Evolutionary conservation across 192 early-diverging fungal species (phyloP).

Genomic region (Backusella westeae): DNA sequence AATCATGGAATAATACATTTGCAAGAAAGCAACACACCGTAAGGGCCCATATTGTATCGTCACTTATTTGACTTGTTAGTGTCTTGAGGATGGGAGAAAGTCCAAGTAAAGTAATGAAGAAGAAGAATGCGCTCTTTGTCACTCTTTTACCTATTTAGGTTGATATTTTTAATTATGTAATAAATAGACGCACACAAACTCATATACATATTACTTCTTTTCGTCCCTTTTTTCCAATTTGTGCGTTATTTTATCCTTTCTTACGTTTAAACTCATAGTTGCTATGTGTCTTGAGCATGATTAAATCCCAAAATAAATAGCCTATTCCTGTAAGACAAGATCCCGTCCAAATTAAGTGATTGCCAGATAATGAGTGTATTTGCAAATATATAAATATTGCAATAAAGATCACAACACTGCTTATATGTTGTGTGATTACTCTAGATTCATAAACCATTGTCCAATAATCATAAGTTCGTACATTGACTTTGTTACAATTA

Average conservation of each 20-base stretch:
- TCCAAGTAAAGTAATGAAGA: conserved; percentile 75
- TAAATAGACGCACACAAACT: not conserved
- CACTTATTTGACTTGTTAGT: conserved; percentile 84
- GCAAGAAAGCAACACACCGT: conserved; percentile 78
- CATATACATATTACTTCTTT: not conserved
- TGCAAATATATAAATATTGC: conserved; percentile 82
- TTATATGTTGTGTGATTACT: conserved; percentile 84
- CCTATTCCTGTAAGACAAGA: conserved; percentile 56
- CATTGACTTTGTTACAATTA: conserved; percentile 58
- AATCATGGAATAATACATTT: conserved; percentile 92
- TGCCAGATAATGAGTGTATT: conserved; percentile 49
- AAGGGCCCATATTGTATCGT: conserved; percentile 94
- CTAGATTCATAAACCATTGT: conserved; percentile 70
- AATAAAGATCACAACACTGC: conserved; percentile 84
- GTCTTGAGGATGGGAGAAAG: conserved; percentile 91
- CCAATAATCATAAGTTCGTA: conserved; percentile 82
- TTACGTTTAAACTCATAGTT: conserved; percentile 47
- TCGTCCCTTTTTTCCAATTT: not conserved
- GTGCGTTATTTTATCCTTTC: not conserved
- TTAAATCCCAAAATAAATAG: conserved; percentile 72
- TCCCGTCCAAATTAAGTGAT: conserved; percentile 57
- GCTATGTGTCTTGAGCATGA: conserved; percentile 40
- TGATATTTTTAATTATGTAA: conserved; percentile 6
- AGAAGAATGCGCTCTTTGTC: conserved; percentile 64
- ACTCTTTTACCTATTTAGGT: conserved; percentile 41